Evolutionary conservation across 2,329 filamentous ascomycete species (phyloP).

Genomic region (Verticillium nonalfalfae): DNA sequence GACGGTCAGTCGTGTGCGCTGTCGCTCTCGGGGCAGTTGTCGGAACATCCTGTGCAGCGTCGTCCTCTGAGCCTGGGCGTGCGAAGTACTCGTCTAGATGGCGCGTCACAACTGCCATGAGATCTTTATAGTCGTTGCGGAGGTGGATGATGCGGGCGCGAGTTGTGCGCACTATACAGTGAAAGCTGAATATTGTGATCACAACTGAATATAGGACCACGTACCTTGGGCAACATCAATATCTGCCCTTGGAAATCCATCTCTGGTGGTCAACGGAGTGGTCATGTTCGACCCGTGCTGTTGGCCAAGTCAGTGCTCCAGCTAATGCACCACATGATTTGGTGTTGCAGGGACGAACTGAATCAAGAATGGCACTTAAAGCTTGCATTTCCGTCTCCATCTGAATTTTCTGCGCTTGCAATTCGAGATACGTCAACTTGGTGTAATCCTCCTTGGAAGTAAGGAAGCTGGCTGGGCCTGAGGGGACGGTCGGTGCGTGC

Average conservation of each 20-base stretch:
- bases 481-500: conserved; percentile 56
- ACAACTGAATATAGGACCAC: conserved; percentile 9
- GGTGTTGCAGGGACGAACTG: conserved; percentile 46
- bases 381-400: conserved; percentile 84
- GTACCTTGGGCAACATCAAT: conserved; percentile 92
- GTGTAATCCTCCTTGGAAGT: conserved; percentile 53
- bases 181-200: conserved; percentile 4
- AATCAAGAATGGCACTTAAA: conserved; percentile 79
- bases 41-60: conserved; percentile 3
- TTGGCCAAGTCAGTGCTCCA: conserved; percentile 1
- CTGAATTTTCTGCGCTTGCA: conserved; percentile 77
- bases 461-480: conserved; percentile 65
- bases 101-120: conserved; percentile 80
- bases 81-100: conserved; percentile 88
- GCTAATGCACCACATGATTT: neutral
- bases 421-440: conserved; percentile 67
- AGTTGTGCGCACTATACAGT: conserved; percentile 73
- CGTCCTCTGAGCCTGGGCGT: conserved; percentile 34
- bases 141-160: conserved; percentile 82
- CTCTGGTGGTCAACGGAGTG: conserved; percentile 76
- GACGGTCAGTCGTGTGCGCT: conserved; percentile 29
- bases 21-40: conserved; percentile 13
- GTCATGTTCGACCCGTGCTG: conserved; percentile 93
- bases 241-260: conserved; percentile 89
- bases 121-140: conserved; percentile 85